Evolutionary conservation across 257 asterid genomes (phyloP).

Genomic region (Plantago elongata): DNA sequence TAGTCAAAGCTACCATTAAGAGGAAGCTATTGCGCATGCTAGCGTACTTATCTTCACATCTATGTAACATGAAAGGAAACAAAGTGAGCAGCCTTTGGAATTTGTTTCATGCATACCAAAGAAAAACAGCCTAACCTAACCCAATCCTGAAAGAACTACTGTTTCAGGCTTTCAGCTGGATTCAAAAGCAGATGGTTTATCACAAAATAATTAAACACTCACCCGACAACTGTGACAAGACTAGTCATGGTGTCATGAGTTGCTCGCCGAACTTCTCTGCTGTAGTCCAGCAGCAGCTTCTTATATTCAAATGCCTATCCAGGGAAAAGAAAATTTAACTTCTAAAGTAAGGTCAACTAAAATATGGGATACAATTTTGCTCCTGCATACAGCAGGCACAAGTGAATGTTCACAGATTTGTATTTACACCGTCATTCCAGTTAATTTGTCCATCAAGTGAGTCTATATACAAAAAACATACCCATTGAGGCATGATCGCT

Average conservation of each 20-base stretch:
- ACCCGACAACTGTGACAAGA: slow-evolving; percentile 75
- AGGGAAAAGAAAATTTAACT: slow-evolving; percentile 18
- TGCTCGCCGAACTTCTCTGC: slow-evolving; percentile 92
- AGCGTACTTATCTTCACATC: slow-evolving; percentile 15
- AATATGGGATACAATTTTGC: slow-evolving; percentile 9
- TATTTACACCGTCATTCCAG: background rate
- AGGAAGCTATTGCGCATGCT: slow-evolving; percentile 3
- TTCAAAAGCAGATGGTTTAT: slow-evolving; percentile 11
- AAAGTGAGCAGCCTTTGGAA: slow-evolving; percentile 13
- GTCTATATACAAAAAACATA: slow-evolving; percentile 27
- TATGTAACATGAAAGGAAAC: background rate
- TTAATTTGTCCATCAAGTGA: slow-evolving; percentile 12
- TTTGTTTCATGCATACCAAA: slow-evolving; percentile 11
- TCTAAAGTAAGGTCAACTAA: slow-evolving; percentile 5
- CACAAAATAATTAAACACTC: slow-evolving; percentile 26
- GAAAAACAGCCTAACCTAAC: slow-evolving; percentile 6
- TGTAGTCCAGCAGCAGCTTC: slow-evolving; percentile 89
- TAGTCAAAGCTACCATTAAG: slow-evolving; percentile 1
- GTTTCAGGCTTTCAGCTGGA: background rate
- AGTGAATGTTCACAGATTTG: slow-evolving; percentile 11
- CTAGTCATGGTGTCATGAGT: slow-evolving; percentile 88
- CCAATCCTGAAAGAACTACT: slow-evolving; percentile 3
- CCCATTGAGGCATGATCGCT: slow-evolving; percentile 83
- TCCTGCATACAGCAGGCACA: slow-evolving; percentile 11
- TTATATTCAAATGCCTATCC: slow-evolving; percentile 84